Conservation (phyloP, 176 grass and related monocot species). For the Musa itinerans region DNA sequence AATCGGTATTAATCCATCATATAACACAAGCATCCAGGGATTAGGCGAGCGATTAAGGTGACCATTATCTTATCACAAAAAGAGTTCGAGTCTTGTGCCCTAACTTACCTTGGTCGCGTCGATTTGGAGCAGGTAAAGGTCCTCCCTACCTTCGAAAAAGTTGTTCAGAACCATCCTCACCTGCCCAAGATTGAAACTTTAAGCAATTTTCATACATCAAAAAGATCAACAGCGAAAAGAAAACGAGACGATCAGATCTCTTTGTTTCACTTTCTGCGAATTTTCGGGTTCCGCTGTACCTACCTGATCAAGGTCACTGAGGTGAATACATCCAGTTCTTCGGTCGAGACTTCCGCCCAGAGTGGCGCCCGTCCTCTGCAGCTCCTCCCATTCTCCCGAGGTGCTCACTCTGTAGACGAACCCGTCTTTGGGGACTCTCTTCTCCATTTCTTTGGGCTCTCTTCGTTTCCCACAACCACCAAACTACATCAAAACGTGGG, state of each 20-base stretch:
- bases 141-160: slow-evolving; percentile 38
- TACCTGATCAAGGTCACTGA: slow-evolving; percentile 61
- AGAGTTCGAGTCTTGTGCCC: background rate
- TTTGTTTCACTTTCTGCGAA: background rate
- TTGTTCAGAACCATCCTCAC: slow-evolving; percentile 62
- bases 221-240: background rate
- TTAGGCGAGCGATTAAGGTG: background rate
- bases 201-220: background rate
- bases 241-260: background rate
- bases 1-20: background rate
- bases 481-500: no score
- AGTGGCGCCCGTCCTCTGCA: slow-evolving; percentile 32
- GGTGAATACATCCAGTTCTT: slow-evolving; percentile 58
- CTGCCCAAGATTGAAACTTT: slow-evolving; percentile 23
- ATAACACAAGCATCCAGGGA: background rate
- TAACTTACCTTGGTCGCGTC: slow-evolving; percentile 47
- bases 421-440: slow-evolving; percentile 20
- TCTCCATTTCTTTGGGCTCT: background rate
- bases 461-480: no score
- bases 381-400: slow-evolving; percentile 43
- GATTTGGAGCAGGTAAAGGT: slow-evolving; percentile 65
- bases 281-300: no score
- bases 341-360: slow-evolving; percentile 54
- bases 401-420: slow-evolving; percentile 65
- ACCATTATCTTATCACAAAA: background rate